A percentile compares a stretch with the other conserved stretches of the same genome.
Conservation (phyloP, 805 yeast species). For the Spencermartinsiella europaea region DNA sequence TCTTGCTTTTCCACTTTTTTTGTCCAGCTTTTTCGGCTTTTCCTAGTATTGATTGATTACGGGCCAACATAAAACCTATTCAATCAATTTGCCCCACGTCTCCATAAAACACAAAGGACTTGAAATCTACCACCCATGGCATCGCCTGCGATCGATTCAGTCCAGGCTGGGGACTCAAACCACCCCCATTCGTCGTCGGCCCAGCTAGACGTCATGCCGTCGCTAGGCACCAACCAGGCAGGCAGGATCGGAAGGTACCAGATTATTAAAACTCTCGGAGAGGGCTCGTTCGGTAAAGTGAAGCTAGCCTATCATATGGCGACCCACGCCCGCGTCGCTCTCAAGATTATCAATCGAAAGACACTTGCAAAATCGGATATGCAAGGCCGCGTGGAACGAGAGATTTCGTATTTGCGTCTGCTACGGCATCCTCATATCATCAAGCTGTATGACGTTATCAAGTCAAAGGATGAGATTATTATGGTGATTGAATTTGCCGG, state of each 20-base stretch:
- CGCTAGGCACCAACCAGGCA: constrained; percentile 16
- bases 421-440: constrained; percentile 95
- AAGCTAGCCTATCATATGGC: constrained; percentile 65
- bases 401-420: constrained; percentile 80
- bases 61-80: background rate
- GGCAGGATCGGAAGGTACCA: constrained; percentile 84
- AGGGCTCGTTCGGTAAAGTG: constrained; percentile 95
- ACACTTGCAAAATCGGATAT: constrained; percentile 91
- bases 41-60: too few relatives aligned
- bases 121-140: too few relatives aligned
- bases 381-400: constrained; percentile 96
- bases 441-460: constrained; percentile 87
- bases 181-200: background rate
- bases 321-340: constrained; percentile 88
- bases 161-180: background rate
- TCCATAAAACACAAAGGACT: too few relatives aligned
- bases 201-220: constrained; percentile 19
- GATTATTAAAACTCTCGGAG: constrained; percentile 87
- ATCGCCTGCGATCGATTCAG: background rate
- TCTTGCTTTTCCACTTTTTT: too few relatives aligned
- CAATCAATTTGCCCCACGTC: background rate
- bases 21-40: too few relatives aligned
- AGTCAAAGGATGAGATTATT: constrained; percentile 89
- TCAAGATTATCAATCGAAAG: constrained; percentile 87
- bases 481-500: constrained; percentile 98